Evolutionary conservation across 345 rosid species (phyloP), one percentile per base, ranked within the genome.

Genomic region (Cardiospermum halicacabum): DNA sequence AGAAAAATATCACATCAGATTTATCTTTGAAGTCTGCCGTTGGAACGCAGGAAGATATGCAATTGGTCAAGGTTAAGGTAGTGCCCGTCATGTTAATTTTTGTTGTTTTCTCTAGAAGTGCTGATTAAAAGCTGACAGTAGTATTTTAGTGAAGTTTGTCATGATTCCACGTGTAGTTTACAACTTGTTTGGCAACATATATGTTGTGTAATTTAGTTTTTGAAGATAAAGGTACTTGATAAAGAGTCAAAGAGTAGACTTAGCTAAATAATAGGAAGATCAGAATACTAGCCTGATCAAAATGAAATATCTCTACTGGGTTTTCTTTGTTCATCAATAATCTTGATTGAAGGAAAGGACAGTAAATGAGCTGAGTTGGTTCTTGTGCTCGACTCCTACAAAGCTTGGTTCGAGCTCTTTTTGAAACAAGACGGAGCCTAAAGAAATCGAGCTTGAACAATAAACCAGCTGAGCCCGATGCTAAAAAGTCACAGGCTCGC

Each of bases 31-130:
- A 55, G 54, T 59, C 69, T 64, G 60, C 47, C 37, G 60, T 53
- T 47, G 55, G 65, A 62, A 66, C 64, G 30, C 72, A 56, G 36
- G 27, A 36, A 58, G 11, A 22, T 9, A 34, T 26, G 4, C 37
- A 78, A 53, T 28, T 28, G 59, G 55, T 51, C 53, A 70, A 63
- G 62, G 45, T 57, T 56, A 58, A 68, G 64, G 70, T 71, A 54
- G 27, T 71, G 28, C 34, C 16, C 3, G 11, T 34, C 53, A 53
- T 32, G 12, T 24, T 16, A 62, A 67, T 57, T 22, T 18, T 47
- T 32, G 22, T 48, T 30, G 32, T 12, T 48, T 9, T 30, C 24
- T 40, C 10, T 24, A 24, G 12, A 55, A 58, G 40, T 31, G 36
- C 32, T 48, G 48, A 54, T 60, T 60, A 34, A 31, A 50, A 13